phyloP scores from a whole-genome alignment of 2,329 filamentous ascomycete species.

The Colletotrichum tofieldiae region DNA sequence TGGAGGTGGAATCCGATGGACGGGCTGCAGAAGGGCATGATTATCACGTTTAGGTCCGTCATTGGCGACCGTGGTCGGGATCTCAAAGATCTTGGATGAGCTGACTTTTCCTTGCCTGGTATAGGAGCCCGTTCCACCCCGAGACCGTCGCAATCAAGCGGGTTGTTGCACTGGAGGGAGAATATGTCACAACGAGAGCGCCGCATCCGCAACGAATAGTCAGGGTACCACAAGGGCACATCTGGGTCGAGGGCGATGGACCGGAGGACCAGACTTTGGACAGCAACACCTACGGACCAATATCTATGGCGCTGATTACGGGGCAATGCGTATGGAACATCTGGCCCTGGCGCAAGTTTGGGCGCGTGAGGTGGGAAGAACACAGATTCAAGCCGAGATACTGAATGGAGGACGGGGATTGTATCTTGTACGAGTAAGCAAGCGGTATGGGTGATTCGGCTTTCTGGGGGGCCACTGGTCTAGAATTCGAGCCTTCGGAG shows the following conservation, averaged over 20 bases:
- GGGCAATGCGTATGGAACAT: slow-evolving; percentile 82
- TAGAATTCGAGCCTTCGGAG: not conserved
- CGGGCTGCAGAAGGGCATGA: slow-evolving; percentile 78
- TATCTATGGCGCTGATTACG: slow-evolving; percentile 81
- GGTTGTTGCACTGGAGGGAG: slow-evolving; percentile 85
- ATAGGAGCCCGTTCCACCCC: slow-evolving; percentile 80
- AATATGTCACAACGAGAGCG: slow-evolving; percentile 77
- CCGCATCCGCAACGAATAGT: slow-evolving; percentile 72
- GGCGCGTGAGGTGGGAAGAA: slow-evolving; percentile 72
- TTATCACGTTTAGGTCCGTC: slow-evolving; percentile 78
- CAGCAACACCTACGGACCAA: slow-evolving; percentile 92
- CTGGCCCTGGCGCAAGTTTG: slow-evolving; percentile 75
- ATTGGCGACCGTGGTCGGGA: not conserved
- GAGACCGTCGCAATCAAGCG: slow-evolving; percentile 84
- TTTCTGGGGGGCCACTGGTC: not conserved
- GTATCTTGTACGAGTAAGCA: slow-evolving; percentile 15
- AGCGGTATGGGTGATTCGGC: not conserved
- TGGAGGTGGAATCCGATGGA: slow-evolving; percentile 72
- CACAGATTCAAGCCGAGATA: slow-evolving; percentile 53
- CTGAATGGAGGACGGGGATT: slow-evolving; percentile 48
- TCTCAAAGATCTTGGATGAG: not conserved
- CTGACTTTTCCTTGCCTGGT: slow-evolving; percentile 8
- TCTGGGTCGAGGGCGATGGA: slow-evolving; percentile 97
- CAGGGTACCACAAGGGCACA: slow-evolving; percentile 84
- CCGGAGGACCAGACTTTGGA: slow-evolving; percentile 79